These are phyloP conservation scores for Xerocomellus intermedius DNA, from an alignment of 768 basidiomycete species.

Conservation along the genomic window DNA sequence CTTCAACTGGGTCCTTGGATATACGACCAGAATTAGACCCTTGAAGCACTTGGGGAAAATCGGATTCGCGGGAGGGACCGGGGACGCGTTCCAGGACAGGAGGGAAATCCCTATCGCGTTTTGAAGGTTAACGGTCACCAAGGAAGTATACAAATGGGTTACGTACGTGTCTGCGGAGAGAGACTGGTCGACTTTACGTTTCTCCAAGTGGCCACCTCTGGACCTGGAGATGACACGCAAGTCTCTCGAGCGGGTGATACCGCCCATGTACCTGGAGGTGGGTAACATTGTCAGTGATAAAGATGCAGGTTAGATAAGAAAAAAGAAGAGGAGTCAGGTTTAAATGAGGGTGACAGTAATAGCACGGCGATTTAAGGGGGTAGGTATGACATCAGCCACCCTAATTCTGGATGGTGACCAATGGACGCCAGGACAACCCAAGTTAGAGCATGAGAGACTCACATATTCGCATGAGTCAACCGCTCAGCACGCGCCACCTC, in stretches of 20 bases:
- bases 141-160: slow-evolving; percentile 29
- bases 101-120: slow-evolving; percentile 30
- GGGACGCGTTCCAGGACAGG: slow-evolving; percentile 29
- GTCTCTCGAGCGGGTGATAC: slow-evolving; percentile 39
- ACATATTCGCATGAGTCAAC: background rate
- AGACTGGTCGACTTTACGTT: slow-evolving; percentile 27
- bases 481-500: background rate
- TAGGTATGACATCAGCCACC: slow-evolving; percentile 24
- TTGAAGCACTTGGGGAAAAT: background rate
- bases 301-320: background rate
- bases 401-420: background rate
- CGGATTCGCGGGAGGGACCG: background rate
- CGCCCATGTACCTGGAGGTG: slow-evolving; percentile 37
- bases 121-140: slow-evolving; percentile 34
- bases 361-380: background rate
- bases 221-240: slow-evolving; percentile 39
- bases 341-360: slow-evolving; percentile 8
- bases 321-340: background rate
- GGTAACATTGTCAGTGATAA: slow-evolving; percentile 12
- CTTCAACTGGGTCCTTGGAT: background rate
- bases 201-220: slow-evolving; percentile 33
- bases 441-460: slow-evolving; percentile 3
- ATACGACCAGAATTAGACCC: background rate
- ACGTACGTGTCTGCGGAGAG: slow-evolving; percentile 37
- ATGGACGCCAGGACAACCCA: background rate